A percentile compares a stretch with the other conserved stretches of the same genome.
phyloP scores from a whole-genome alignment of 257 asterid species.

The Ligustrum vulgare region DNA sequence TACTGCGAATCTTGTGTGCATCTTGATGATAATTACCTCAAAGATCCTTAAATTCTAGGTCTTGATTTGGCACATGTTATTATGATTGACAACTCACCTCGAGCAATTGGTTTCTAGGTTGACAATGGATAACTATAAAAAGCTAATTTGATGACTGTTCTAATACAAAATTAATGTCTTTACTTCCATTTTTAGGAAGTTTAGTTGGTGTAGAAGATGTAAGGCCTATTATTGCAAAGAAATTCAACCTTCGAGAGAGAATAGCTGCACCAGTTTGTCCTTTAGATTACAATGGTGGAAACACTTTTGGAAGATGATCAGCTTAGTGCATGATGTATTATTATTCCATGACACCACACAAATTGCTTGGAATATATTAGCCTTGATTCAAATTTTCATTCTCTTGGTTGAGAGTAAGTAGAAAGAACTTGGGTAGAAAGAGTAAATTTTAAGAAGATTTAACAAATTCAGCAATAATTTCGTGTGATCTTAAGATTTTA shows the following conservation, averaged over 20 bases:
- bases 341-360: background rate
- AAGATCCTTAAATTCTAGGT: conserved; percentile 94
- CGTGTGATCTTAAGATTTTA: conserved; percentile 16
- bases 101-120: conserved; percentile 92
- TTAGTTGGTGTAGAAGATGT: conserved; percentile 79
- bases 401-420: conserved; percentile 10
- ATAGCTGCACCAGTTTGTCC: conserved; percentile 81
- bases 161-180: conserved; percentile 59
- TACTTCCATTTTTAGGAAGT: conserved; percentile 84
- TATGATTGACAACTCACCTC: conserved; percentile 89
- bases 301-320: conserved; percentile 41
- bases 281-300: conserved; percentile 38
- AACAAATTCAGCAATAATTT: background rate
- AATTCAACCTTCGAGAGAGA: conserved; percentile 69
- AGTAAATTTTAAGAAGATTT: background rate
- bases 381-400: background rate
- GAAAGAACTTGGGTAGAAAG: background rate
- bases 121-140: conserved; percentile 93
- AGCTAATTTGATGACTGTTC: conserved; percentile 90
- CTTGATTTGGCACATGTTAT: conserved; percentile 86
- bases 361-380: background rate
- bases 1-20: conserved; percentile 89
- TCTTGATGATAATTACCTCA: conserved; percentile 91
- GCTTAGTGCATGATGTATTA: background rate
- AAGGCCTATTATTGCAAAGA: conserved; percentile 70